Evolutionary conservation across 2,329 filamentous ascomycete species (phyloP), one percentile per base, ranked within the genome.

Genomic region (Juglanconis sp.): DNA sequence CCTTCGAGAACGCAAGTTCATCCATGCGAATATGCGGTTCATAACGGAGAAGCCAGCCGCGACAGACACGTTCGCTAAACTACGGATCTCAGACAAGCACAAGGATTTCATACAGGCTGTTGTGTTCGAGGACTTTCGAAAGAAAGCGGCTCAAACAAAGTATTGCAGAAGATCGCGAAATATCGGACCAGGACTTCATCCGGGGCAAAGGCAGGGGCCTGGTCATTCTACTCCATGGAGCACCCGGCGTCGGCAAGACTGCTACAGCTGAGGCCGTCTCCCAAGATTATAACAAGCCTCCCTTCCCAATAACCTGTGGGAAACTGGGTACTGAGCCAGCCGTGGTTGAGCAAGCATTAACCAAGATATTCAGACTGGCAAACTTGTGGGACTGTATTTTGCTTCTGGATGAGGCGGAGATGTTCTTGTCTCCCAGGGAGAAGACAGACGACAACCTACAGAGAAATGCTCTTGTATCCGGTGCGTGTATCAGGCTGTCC

Each of bases 381-480:
- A 57, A 63, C 4, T 63, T 57, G 3, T 79, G 76, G 77, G 71
- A 76, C 51, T 75, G 72, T 15, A 72, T 79, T 0, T 63, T 79
- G 1, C 66, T 77, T 2, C 64, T 77, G 2, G 75, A 75, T 5
- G 74, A 77, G 53, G 73, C 73, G 0, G 77, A 79, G 17, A 74
- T 77, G n/a, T 79, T 79, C 66, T 71, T 79, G n/a, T 64, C 66
- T 4, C 62, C 64, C 53, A 58, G 71, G 3, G 59, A 59, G 3
- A 55, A 53, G 8, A 53, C 59, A 8, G 65, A 72, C 46, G 48
- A 69, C 5, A 61, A 60, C 65, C 74, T 38, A 3, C 35, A 38
- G 35, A 38, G 69, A 64, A 76, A 62, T 68, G 73, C 53, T 60
- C 65, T 61, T 56, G 73, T n/a, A 63, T 74, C 64, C 11, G 35